Conservation (phyloP, 2,329 filamentous ascomycete genomes). For the Claviceps paspali region DNA sequence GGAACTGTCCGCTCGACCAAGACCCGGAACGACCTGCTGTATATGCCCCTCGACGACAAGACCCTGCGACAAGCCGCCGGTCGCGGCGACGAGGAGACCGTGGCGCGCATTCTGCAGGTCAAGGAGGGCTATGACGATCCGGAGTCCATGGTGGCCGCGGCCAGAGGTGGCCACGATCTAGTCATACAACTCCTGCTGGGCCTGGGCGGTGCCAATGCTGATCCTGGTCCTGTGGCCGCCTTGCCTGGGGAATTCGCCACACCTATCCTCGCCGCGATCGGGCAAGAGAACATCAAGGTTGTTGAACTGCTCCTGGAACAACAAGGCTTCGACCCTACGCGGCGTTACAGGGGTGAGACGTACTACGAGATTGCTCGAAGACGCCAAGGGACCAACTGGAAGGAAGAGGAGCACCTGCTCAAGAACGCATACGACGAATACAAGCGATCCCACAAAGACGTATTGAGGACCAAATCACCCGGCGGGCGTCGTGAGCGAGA, state of each 20-base stretch:
- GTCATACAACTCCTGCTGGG: slow-evolving; percentile 67
- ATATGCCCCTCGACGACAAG: slow-evolving; percentile 48
- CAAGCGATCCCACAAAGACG: slow-evolving; percentile 35
- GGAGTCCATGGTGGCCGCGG: slow-evolving; percentile 78
- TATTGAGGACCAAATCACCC: slow-evolving; percentile 35
- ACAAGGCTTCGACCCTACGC: slow-evolving; percentile 66
- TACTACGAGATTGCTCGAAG: slow-evolving; percentile 81
- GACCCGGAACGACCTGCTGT: slow-evolving; percentile 47
- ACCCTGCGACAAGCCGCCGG: slow-evolving; percentile 45
- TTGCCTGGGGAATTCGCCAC: slow-evolving; percentile 61
- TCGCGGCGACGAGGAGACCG: slow-evolving; percentile 45
- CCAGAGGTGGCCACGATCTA: slow-evolving; percentile 78
- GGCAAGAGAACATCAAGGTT: slow-evolving; percentile 72
- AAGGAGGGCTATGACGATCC: slow-evolving; percentile 54
- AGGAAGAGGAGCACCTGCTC: slow-evolving; percentile 69
- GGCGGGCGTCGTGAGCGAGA: slow-evolving; percentile 25
- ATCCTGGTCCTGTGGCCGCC: slow-evolving; percentile 50
- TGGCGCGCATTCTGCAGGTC: slow-evolving; percentile 45
- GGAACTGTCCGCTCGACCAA: slow-evolving; percentile 46
- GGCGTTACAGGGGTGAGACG: slow-evolving; percentile 57
- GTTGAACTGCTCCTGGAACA: slow-evolving; percentile 67
- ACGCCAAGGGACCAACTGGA: slow-evolving; percentile 74
- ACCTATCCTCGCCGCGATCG: slow-evolving; percentile 87
- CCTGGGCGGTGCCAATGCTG: slow-evolving; percentile 48
- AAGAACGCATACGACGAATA: slow-evolving; percentile 59